Percentiles rank a stretch among this genome's conserved stretches.
Evolutionary conservation across 495 filamentous ascomycete genomes (phyloP).

Genomic region (Hapsidospora chrysogenum): DNA sequence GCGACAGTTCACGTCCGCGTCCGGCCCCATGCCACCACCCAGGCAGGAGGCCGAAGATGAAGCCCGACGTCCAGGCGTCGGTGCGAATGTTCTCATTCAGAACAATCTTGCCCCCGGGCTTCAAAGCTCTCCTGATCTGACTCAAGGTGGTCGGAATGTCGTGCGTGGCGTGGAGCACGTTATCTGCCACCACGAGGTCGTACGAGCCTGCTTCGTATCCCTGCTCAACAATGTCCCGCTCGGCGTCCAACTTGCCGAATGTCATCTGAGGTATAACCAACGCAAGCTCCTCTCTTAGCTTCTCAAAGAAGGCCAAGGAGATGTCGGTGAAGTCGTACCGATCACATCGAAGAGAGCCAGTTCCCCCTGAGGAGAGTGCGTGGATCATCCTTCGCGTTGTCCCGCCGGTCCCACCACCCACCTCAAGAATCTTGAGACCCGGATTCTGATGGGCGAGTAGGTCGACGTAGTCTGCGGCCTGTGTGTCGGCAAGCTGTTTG

Average conservation of each 20-base stretch:
- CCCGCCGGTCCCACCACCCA: constrained; percentile 26
- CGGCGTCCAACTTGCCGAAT: constrained; percentile 17
- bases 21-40: no score
- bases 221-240: constrained; percentile 11
- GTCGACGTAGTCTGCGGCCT: constrained; percentile 7
- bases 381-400: constrained; percentile 10
- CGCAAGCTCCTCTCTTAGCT: no score
- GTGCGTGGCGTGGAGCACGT: constrained; percentile 32
- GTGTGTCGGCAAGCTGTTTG: no score
- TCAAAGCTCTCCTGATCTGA: constrained; percentile 19
- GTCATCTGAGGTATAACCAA: constrained; percentile 21
- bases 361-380: constrained; percentile 9
- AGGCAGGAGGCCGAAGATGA: constrained; percentile 18
- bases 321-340: constrained; percentile 37
- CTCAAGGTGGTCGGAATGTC: constrained; percentile 15
- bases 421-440: constrained; percentile 22
- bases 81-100: no score
- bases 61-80: constrained; percentile 10
- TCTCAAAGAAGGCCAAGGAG: no score
- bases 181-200: constrained; percentile 24
- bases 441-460: constrained; percentile 23
- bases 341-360: constrained; percentile 7
- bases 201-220: constrained; percentile 15
- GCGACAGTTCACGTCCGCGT: no score
- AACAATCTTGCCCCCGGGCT: constrained; percentile 16